phyloP scores from a whole-genome alignment of 192 early-diverging fungal genomes.

The Mortierella hygrophila region DNA sequence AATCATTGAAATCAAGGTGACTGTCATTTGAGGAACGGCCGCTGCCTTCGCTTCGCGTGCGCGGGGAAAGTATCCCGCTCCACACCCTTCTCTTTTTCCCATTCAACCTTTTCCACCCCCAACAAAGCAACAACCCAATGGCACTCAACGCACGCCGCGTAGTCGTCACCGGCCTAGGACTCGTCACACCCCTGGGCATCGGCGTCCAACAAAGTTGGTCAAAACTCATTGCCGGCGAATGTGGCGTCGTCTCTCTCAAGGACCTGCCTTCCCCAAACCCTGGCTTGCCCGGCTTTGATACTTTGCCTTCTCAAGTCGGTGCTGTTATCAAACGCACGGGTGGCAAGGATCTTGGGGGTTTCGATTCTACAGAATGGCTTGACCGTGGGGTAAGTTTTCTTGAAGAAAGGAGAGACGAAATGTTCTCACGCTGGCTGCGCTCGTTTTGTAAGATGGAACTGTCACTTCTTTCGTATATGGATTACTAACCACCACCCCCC shows the following conservation, averaged over 20 bases:
- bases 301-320: conserved; percentile 81
- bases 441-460: neutral
- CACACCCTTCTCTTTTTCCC: neutral
- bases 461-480: neutral
- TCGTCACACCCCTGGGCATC: conserved; percentile 91
- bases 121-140: conserved; percentile 11
- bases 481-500: neutral
- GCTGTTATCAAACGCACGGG: conserved; percentile 73
- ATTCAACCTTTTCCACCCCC: neutral
- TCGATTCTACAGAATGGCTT: conserved; percentile 81
- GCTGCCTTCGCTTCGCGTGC: neutral
- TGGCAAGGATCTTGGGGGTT: conserved; percentile 66
- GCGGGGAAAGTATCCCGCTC: neutral
- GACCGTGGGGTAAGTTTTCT: conserved; percentile 72
- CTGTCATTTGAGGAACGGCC: no score
- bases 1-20: no score
- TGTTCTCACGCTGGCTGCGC: no score
- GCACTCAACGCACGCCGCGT: conserved; percentile 71
- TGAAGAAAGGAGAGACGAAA: no score
- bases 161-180: conserved; percentile 94
- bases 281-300: conserved; percentile 64
- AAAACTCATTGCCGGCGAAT: conserved; percentile 75
- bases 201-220: conserved; percentile 81
- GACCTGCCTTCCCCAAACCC: conserved; percentile 33
- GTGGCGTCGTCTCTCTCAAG: conserved; percentile 82